A percentile compares a stretch with the other conserved stretches of the same genome.
These are phyloP conservation scores for Aspergillus cavernicola DNA, from an alignment of 495 filamentous ascomycete species.

Conservation along the genomic window DNA sequence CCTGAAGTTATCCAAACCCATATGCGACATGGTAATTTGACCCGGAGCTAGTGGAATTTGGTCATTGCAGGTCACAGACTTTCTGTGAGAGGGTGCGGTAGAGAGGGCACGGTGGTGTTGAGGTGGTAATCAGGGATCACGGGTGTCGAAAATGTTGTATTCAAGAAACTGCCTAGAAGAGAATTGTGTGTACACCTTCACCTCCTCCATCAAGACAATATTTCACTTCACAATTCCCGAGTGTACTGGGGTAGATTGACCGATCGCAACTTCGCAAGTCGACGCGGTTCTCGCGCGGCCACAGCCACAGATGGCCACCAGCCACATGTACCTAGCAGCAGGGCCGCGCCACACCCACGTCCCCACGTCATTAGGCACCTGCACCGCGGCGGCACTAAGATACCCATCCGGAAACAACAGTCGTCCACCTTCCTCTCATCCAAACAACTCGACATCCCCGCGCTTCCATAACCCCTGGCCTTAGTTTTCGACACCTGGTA, in stretches of 20 bases:
- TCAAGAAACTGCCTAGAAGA: background rate
- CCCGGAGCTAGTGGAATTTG: background rate
- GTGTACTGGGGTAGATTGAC: no score
- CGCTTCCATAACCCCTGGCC: background rate
- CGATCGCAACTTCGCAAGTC: background rate
- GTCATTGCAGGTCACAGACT: background rate
- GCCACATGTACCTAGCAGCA: background rate
- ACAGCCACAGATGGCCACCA: slow-evolving; percentile 7
- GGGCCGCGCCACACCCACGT: slow-evolving; percentile 17
- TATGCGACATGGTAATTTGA: slow-evolving; percentile 11
- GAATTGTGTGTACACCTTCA: background rate
- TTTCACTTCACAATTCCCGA: no score
- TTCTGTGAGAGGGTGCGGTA: background rate
- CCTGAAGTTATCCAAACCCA: background rate
- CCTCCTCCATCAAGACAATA: no score
- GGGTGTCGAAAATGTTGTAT: background rate
- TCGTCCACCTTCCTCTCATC: no score
- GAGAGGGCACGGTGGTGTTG: background rate
- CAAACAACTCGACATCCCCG: no score
- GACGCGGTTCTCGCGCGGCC: slow-evolving; percentile 3
- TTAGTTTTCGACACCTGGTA: background rate
- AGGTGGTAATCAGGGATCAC: background rate
- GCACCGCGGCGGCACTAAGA: background rate
- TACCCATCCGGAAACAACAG: slow-evolving; percentile 2
- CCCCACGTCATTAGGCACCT: slow-evolving; percentile 29